Evolutionary conservation across 2,329 filamentous ascomycete genomes (phyloP).

Genomic region (Pseudogymnoascus sp.): DNA sequence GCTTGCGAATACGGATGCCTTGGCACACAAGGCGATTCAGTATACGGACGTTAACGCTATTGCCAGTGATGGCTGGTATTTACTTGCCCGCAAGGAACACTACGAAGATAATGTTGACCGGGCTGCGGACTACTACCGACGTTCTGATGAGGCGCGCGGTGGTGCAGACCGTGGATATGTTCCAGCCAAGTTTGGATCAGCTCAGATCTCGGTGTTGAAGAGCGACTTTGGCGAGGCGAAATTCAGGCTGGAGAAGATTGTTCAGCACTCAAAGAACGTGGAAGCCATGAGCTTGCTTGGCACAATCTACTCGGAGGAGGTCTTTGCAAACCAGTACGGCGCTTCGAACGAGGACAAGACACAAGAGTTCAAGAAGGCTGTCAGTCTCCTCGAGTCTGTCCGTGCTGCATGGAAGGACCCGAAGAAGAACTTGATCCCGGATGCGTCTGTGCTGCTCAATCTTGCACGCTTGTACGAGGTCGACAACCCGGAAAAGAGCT

Average conservation of each 20-base stretch:
- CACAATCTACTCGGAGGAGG: conserved; percentile 87
- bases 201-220: conserved; percentile 78
- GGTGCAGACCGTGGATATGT: conserved; percentile 85
- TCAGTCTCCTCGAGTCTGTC: conserved; percentile 74
- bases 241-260: conserved; percentile 86
- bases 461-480: conserved; percentile 84
- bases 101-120: conserved; percentile 65
- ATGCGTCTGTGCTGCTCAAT: conserved; percentile 83
- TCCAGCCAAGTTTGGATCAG: conserved; percentile 88
- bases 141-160: conserved; percentile 84
- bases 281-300: conserved; percentile 91
- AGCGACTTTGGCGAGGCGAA: conserved; percentile 87
- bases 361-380: conserved; percentile 76
- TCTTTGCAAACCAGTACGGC: conserved; percentile 67
- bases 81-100: conserved; percentile 86
- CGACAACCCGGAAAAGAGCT: conserved; percentile 78
- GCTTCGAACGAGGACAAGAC: conserved; percentile 80
- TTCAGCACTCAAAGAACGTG: conserved; percentile 71
- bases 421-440: conserved; percentile 72
- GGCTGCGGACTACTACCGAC: conserved; percentile 78
- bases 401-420: conserved; percentile 86
- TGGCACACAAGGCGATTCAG: conserved; percentile 90
- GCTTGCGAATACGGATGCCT: conserved; percentile 70
- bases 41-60: conserved; percentile 94
- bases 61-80: conserved; percentile 95